These are phyloP conservation scores for Phytophthora palmivora DNA, from an alignment of 352 stramenopile genomes.

Conservation along the genomic window DNA sequence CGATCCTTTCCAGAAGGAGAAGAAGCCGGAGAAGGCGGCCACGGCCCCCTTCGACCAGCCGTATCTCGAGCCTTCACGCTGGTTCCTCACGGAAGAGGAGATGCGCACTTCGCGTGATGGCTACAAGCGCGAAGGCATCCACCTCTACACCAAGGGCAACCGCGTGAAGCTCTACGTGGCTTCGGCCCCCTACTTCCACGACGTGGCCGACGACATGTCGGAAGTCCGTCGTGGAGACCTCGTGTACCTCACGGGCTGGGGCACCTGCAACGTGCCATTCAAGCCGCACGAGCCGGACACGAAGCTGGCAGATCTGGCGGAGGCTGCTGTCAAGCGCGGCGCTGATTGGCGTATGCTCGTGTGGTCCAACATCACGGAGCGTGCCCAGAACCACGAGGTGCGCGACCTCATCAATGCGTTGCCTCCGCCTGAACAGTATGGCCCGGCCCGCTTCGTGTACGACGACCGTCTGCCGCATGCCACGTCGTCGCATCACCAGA, in stretches of 20 bases:
- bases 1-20: slow-evolving; percentile 43
- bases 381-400: slow-evolving; percentile 58
- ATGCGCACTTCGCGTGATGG: slow-evolving; percentile 56
- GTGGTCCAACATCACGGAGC: slow-evolving; percentile 71
- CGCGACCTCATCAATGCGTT: slow-evolving; percentile 62
- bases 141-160: slow-evolving; percentile 57
- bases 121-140: slow-evolving; percentile 48
- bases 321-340: slow-evolving; percentile 43
- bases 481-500: slow-evolving; percentile 66
- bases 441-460: slow-evolving; percentile 55
- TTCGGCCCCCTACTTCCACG: slow-evolving; percentile 55
- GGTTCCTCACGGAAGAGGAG: slow-evolving; percentile 71
- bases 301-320: slow-evolving; percentile 45
- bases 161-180: slow-evolving; percentile 56
- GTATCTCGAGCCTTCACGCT: slow-evolving; percentile 53
- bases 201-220: slow-evolving; percentile 56
- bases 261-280: slow-evolving; percentile 66
- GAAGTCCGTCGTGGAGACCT: slow-evolving; percentile 36
- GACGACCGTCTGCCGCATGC: slow-evolving; percentile 67
- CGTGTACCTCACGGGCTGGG: slow-evolving; percentile 69
- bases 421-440: slow-evolving; percentile 35
- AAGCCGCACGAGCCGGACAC: slow-evolving; percentile 49
- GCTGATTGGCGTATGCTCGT: slow-evolving; percentile 50
- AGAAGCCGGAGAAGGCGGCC: slow-evolving; percentile 32
- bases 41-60: slow-evolving; percentile 54